Conservation (phyloP, 495 filamentous ascomycete species). For the Lepidopterella palustris region DNA sequence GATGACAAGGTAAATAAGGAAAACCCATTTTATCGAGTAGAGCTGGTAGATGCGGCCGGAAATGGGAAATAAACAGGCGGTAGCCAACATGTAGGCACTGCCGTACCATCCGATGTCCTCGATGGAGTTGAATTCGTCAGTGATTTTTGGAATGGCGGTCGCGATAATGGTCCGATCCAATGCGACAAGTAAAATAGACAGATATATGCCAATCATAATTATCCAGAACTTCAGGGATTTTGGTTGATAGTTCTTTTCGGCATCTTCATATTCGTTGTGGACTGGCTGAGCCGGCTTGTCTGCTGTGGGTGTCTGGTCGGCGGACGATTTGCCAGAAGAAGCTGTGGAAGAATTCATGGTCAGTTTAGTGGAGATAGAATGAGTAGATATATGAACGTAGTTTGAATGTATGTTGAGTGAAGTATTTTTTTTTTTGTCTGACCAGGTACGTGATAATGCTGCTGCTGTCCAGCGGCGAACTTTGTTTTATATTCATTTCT, state of each 20-base stretch:
- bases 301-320: not conserved
- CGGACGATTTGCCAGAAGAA: not conserved
- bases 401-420: not conserved
- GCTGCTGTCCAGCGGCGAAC: not conserved
- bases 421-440: not conserved
- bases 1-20: constrained; percentile 17
- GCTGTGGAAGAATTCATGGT: not conserved
- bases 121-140: constrained; percentile 65
- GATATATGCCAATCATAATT: constrained; percentile 32
- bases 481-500: not conserved
- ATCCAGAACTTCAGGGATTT: constrained; percentile 37
- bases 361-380: not conserved
- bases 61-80: constrained; percentile 37
- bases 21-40: constrained; percentile 35
- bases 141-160: constrained; percentile 76
- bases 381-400: not conserved
- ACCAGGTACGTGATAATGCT: not conserved
- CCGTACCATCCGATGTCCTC: constrained; percentile 78
- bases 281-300: constrained; percentile 1
- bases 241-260: constrained; percentile 39
- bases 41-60: constrained; percentile 37
- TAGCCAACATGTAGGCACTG: constrained; percentile 62
- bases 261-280: constrained; percentile 36
- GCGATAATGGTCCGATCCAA: constrained; percentile 68
- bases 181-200: constrained; percentile 11